Evolutionary conservation across 129 eudicot species (phyloP), one percentile per base, ranked within the genome.

Genomic region (Sambucus nigra): DNA sequence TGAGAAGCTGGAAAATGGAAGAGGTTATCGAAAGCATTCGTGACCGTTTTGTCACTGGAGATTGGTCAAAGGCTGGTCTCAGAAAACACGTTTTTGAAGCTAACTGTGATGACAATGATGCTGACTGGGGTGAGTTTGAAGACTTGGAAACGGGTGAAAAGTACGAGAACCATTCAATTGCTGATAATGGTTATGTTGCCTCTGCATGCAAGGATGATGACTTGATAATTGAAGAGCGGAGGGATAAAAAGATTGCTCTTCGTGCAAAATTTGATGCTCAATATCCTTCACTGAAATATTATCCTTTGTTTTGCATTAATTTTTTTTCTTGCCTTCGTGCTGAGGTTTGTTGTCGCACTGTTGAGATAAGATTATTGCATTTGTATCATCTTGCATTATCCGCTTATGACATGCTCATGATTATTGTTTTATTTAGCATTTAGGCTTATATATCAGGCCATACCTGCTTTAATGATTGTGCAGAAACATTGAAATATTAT

Each of bases 21-120:
- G 80, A 66, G 11, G 46, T 57, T 47, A 51, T 72, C 25, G 79
- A 76, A 78, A 86, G 82, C 57, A 74, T 91, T 33, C 94, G 99
- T 64, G 84, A 85, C 53, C 95, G 89, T 42, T 86, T 91, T 72
- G 99, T 91, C 33, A 91, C 89, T 13, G 95, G 95, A 69, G 95
- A 80, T 58, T 86, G 95, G 99, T 66, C 94, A 41, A 82, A 79
- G 71, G 94, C 99, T 59, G 88, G 89, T 54, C 78, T 60, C 39
- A 49, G 95, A 60, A 75, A 77, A 50, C 55, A 73, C 51, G 70
- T 35, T 38, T 29, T 69, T 38, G 81, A 69, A 53, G 75, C 54
- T 53, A 73, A 71, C 60, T 83, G 55, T 18, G 83, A 67, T 13
- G 86, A 65, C 25, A 79, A 75, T 63, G 87, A 68, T 56, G 73